phyloP scores from a whole-genome alignment of 1,284 basidiomycete species.

The Inonotus obliquus region DNA sequence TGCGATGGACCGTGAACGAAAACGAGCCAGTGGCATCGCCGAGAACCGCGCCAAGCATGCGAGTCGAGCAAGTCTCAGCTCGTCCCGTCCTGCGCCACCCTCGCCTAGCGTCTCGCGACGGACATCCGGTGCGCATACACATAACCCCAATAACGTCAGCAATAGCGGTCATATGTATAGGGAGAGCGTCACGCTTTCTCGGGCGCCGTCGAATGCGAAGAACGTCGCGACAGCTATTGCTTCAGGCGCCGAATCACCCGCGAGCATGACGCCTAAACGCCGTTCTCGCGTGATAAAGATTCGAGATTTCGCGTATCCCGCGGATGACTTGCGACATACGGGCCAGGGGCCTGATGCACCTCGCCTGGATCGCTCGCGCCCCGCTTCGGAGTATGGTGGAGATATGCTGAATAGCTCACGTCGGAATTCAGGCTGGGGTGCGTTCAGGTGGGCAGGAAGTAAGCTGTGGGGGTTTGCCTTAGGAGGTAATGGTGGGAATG shows the following conservation, averaged over 20 bases:
- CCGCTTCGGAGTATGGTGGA: slow-evolving; percentile 27
- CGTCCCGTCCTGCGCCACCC: slow-evolving; percentile 59
- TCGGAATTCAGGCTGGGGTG: slow-evolving; percentile 36
- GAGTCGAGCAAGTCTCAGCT: slow-evolving; percentile 33
- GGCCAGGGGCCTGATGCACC: slow-evolving; percentile 53
- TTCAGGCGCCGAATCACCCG: neutral
- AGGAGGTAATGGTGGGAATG: slow-evolving; percentile 6
- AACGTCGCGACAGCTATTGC: neutral
- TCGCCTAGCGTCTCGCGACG: slow-evolving; percentile 54
- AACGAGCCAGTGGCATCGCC: neutral
- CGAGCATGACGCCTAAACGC: neutral
- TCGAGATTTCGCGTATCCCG: slow-evolving; percentile 57
- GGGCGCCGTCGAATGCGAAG: slow-evolving; percentile 9
- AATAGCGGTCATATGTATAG: neutral
- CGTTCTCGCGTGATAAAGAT: slow-evolving; percentile 41
- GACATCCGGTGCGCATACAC: slow-evolving; percentile 14
- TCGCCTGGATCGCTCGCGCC: slow-evolving; percentile 32
- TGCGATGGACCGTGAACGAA: neutral
- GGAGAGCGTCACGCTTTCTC: neutral
- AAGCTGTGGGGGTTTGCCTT: slow-evolving; percentile 19
- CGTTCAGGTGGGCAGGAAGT: slow-evolving; percentile 37
- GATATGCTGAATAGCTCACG: slow-evolving; percentile 20
- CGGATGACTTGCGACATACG: slow-evolving; percentile 47
- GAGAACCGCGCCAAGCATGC: slow-evolving; percentile 8
- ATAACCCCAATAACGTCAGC: neutral